Evolutionary conservation across 2,329 filamentous ascomycete species (phyloP).

Genomic region (Beauveria varroae): DNA sequence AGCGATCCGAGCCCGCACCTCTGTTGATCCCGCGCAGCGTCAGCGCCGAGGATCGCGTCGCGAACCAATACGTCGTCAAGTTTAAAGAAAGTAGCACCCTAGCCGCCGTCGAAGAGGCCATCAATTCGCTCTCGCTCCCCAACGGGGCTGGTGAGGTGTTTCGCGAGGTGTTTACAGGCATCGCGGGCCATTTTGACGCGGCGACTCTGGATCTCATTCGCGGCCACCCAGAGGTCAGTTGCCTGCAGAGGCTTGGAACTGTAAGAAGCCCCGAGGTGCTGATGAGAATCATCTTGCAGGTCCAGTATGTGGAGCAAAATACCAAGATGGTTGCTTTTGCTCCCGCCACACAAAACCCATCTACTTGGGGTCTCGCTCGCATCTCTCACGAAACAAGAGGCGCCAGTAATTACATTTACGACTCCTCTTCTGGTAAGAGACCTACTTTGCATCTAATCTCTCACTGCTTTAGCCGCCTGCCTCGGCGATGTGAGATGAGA

Average conservation of each 20-base stretch:
- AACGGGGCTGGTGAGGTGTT: slow-evolving; percentile 14
- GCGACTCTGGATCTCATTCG: slow-evolving; percentile 6
- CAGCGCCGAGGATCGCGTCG: slow-evolving; percentile 11
- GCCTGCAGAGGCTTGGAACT: background rate
- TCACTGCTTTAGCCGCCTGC: background rate
- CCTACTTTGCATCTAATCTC: background rate
- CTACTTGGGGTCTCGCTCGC: slow-evolving; percentile 17
- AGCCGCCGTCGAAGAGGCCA: slow-evolving; percentile 8
- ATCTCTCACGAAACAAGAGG: slow-evolving; percentile 16
- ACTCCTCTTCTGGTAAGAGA: slow-evolving; percentile 14
- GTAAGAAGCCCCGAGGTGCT: background rate
- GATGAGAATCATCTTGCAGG: slow-evolving; percentile 10
- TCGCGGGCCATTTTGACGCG: slow-evolving; percentile 12
- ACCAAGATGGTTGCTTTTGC: slow-evolving; percentile 17
- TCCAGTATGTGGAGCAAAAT: slow-evolving; percentile 31
- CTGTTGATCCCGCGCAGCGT: slow-evolving; percentile 11
- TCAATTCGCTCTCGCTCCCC: slow-evolving; percentile 11
- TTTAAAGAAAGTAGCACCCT: slow-evolving; percentile 14
- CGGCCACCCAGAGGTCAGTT: slow-evolving; percentile 13
- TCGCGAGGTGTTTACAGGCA: slow-evolving; percentile 12
- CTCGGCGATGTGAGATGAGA: too few species aligned
- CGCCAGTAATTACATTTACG: slow-evolving; percentile 15
- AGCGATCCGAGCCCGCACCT: slow-evolving; percentile 14
- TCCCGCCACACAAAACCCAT: slow-evolving; percentile 13
- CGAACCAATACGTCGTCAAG: slow-evolving; percentile 19